Percentiles rank a stretch among this genome's conserved stretches.
phyloP scores from a whole-genome alignment of 129 eudicot species.

The Scalesia atractyloides region DNA sequence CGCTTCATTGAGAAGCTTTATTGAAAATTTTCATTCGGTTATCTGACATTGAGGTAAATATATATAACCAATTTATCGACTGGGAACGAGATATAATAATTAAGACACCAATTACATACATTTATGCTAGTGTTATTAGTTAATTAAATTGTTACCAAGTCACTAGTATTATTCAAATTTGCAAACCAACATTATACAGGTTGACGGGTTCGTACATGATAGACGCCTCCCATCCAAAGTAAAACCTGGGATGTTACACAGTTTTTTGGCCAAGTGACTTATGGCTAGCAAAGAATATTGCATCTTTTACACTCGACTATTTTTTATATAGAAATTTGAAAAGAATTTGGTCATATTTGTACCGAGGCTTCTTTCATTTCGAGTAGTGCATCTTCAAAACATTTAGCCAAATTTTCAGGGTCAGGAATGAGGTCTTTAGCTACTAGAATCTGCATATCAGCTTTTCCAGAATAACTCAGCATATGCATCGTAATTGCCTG shows the following conservation, averaged over 20 bases:
- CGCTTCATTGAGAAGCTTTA: too few relatives aligned
- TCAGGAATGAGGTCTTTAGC: slow-evolving; percentile 86
- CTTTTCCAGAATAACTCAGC: slow-evolving; percentile 87
- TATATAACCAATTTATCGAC: too few relatives aligned
- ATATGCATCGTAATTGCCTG: slow-evolving; percentile 90
- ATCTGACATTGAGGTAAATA: too few relatives aligned
- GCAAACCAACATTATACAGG: too few relatives aligned
- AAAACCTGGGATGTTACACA: neutral
- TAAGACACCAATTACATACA: too few relatives aligned
- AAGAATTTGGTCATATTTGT: neutral
- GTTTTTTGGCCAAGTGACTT: neutral
- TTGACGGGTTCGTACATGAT: too few relatives aligned
- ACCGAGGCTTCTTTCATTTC: slow-evolving; percentile 64
- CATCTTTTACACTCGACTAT: neutral
- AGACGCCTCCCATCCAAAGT: neutral
- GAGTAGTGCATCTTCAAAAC: slow-evolving; percentile 68
- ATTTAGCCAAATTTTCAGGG: slow-evolving; percentile 61
- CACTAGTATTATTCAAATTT: too few relatives aligned
- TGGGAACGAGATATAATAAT: too few relatives aligned
- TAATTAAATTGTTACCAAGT: too few relatives aligned
- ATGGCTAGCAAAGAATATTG: neutral
- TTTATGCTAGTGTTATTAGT: too few relatives aligned
- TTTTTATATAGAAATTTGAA: neutral
- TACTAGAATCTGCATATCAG: slow-evolving; percentile 72
- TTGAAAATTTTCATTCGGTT: too few relatives aligned